Evolutionary conservation across 2,329 filamentous ascomycete species (phyloP).

Genomic region (Exophiala mesophila): DNA sequence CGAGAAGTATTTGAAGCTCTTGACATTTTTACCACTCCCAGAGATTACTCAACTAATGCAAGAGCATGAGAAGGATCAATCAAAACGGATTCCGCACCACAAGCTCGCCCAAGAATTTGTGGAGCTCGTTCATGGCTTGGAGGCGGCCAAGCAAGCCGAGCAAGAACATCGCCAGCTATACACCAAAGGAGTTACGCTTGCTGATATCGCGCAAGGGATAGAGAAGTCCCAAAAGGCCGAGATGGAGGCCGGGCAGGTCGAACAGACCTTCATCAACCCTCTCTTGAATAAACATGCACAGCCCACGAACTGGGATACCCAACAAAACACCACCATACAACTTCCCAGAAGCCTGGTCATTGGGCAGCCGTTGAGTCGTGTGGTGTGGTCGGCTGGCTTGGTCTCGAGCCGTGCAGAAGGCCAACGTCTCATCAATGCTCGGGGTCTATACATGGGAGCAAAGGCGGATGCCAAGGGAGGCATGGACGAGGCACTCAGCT

Average conservation of each 20-base stretch:
- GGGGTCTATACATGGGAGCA: conserved; percentile 49
- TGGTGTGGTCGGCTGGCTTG: conserved; percentile 50
- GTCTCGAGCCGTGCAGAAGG: conserved; percentile 49
- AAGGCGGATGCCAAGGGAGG: conserved; percentile 35
- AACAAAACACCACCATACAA: conserved; percentile 35
- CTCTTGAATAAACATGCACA: conserved; percentile 35
- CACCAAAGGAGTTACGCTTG: conserved; percentile 29
- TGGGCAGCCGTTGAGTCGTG: conserved; percentile 43
- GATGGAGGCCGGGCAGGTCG: neutral
- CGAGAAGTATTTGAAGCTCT: conserved; percentile 74
- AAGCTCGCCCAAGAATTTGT: conserved; percentile 76
- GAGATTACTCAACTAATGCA: conserved; percentile 65
- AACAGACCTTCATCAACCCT: conserved; percentile 19
- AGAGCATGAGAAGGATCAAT: conserved; percentile 62
- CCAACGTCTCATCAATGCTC: conserved; percentile 45
- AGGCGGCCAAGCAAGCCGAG: conserved; percentile 60
- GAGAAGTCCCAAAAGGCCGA: conserved; percentile 2
- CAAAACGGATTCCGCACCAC: conserved; percentile 75
- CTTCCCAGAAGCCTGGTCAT: conserved; percentile 48
- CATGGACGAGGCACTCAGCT: conserved; percentile 45
- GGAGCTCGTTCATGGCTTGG: conserved; percentile 67
- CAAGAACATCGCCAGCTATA: conserved; percentile 50
- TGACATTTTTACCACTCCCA: conserved; percentile 76
- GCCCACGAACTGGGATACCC: conserved; percentile 37
- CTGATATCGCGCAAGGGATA: conserved; percentile 14